These are phyloP conservation scores for Pyrenophora graminea DNA, from an alignment of 2,329 filamentous ascomycete species.

Conservation along the genomic window DNA sequence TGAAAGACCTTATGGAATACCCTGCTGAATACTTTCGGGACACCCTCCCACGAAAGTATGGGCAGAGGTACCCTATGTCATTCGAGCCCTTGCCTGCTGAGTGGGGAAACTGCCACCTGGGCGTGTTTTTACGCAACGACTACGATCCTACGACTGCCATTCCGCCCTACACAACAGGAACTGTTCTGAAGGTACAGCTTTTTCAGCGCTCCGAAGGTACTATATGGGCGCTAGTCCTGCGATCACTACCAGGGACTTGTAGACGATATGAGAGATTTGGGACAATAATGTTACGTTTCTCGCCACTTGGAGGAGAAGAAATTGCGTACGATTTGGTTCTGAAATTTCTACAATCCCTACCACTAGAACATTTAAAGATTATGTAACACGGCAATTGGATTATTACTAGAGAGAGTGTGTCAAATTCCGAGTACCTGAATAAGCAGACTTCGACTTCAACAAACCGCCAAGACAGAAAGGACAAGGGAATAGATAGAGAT, in stretches of 20 bases:
- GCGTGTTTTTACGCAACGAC: background rate
- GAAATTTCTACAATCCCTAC: background rate
- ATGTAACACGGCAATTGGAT: background rate
- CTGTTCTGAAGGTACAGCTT: background rate
- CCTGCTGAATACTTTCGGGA: background rate
- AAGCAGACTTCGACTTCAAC: too few relatives aligned
- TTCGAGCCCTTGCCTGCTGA: too few relatives aligned
- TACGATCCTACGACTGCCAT: background rate
- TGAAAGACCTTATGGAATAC: too few relatives aligned
- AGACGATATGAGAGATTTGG: background rate
- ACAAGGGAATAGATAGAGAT: too few relatives aligned
- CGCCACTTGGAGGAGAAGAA: background rate
- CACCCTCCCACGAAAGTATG: too few relatives aligned
- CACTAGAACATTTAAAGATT: background rate
- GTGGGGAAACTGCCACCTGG: too few relatives aligned
- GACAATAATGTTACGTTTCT: too few relatives aligned
- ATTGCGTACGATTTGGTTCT: background rate
- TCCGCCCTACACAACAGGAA: background rate
- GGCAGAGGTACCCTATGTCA: too few relatives aligned
- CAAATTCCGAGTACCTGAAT: background rate
- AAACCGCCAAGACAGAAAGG: too few relatives aligned
- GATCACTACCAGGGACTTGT: background rate
- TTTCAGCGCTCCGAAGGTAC: rapidly evolving
- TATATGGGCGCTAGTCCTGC: background rate
- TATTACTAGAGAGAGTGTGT: background rate